Evolutionary conservation across 148 eudicot species (phyloP), one percentile per base, ranked within the genome.

Genomic region (Arctostaphylos glauca): DNA sequence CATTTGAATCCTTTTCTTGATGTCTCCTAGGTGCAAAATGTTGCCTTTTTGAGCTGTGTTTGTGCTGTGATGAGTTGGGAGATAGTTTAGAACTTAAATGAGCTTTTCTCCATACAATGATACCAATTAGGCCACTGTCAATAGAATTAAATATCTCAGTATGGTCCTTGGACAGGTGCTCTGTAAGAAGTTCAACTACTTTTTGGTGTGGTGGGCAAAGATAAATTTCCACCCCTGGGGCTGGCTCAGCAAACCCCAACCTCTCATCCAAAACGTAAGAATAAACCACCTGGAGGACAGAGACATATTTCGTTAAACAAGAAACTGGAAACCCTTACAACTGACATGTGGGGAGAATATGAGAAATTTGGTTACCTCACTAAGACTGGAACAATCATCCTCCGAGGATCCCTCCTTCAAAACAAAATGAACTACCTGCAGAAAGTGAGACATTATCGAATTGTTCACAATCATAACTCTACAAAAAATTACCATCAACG

Each of bases 91-190:
- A 87, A 84, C 87, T 86, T 81, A 91, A 80, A 83, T 90, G 94
- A 84, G 85, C 84, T 90, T 87, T 92, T 89, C 96, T 87, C 98
- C 98, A 95, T 88, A 95, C 96, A 88, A 94, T 88, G 72, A 94
- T 86, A 84, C 98, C 98, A 88, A 95, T 92, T 84, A 95, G 81
- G 71, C 96, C 96, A 86, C 87, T 90, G 79, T 94, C 93, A n/a
- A 89, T 85, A 70, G 91, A 79, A 72, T 88, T 87, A 44, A 89
- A 75, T 46, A 84, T 83, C 58, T 90, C 91, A 19, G 90, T 88
- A 75, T 86, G 87, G 82, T 87, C 86, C 78, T 91, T 92, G 38
- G 90, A 82, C 31, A 92, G 90, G 79, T 89, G 89, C 81, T 85
- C 89, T 84, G 85, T 68, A 23, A 95, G 89, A 88, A 94, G 86